These are phyloP conservation scores for Malassezia japonica DNA, from an alignment of 1,284 basidiomycete genomes.

Conservation along the genomic window DNA sequence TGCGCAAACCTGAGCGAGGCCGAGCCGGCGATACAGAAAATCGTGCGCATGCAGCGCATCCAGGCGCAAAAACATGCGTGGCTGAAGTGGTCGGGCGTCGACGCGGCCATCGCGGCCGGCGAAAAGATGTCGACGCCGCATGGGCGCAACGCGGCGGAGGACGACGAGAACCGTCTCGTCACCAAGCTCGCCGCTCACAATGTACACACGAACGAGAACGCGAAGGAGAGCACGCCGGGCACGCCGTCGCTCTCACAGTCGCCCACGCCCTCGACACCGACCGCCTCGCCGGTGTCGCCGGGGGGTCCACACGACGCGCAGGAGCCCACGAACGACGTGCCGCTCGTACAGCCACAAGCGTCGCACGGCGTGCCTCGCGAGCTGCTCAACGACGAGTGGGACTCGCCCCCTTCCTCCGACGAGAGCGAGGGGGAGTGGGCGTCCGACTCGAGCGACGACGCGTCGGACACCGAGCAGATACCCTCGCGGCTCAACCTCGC, in stretches of 20 bases:
- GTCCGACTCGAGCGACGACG: not conserved
- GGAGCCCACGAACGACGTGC: too few species aligned
- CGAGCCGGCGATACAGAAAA: not conserved
- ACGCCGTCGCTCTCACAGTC: not conserved
- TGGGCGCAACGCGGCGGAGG: not conserved
- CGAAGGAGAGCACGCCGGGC: too few species aligned
- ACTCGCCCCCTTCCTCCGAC: not conserved
- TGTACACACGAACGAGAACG: not conserved
- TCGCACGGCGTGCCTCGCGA: not conserved
- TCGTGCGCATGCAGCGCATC: not conserved
- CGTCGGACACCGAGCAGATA: not conserved
- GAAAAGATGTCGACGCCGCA: not conserved
- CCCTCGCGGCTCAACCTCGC: constrained; percentile 19
- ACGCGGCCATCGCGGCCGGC: not conserved
- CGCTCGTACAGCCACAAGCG: not conserved
- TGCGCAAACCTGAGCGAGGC: not conserved
- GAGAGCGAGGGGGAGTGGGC: not conserved
- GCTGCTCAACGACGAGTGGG: not conserved
- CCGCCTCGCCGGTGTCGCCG: not conserved
- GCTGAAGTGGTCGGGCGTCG: not conserved
- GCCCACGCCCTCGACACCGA: not conserved
- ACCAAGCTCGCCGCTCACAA: not conserved
- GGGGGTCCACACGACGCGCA: too few species aligned
- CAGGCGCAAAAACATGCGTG: not conserved
- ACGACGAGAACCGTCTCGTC: not conserved